Evolutionary conservation across 176 grass and related monocot species (phyloP), one percentile per base, ranked within the genome.

Genomic region (Oryza brachyantha): DNA sequence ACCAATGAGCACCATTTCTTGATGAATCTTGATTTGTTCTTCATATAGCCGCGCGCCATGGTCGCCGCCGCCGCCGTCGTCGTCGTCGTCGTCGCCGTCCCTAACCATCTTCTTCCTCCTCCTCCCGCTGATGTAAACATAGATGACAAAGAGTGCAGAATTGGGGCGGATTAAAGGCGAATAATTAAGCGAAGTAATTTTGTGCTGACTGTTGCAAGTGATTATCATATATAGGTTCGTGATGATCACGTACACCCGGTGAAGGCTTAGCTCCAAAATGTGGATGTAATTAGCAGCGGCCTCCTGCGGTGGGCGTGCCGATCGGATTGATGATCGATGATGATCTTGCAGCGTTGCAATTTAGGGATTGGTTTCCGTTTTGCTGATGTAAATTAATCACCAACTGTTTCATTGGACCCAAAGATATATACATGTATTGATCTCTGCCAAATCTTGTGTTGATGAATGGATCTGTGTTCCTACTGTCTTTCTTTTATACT

Each of bases 1-100:
- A 94, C 61, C 86, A 86, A 65, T 93, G 71, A 84, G 9, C 32
- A 27, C 52, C 73, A 66, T 74, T 80, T 64, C 52, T 34, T 68
- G 5, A 58, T 79, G 75, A 74, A 67, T 84, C 61, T 70, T 84
- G 80, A 84, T 79, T 74, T 61, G 25, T 88, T 84, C 26, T 9
- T 74, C 74, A 50, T 38, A 22, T 73, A 19, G 45, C 37, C 46
- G 61, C 28, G n/a, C 35, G 16, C 22, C 32, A 3, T 17, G 34
- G 64, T 77, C 29, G 17, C 10, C 61, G 71, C 31, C 62, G n/a
- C n/a, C 46, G 61, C 28, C 35, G 16, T 29, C 32, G 4, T 17
- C 45, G 64, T 77, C 29, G 17, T 24, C 61, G 71, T 39, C 62
- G n/a, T n/a, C n/a, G n/a, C n/a, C n/a, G n/a, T n/a, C n/a, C 80